Evolutionary conservation across 2,329 filamentous ascomycete genomes (phyloP).

Genomic region (Sarocladiaceae sp.): DNA sequence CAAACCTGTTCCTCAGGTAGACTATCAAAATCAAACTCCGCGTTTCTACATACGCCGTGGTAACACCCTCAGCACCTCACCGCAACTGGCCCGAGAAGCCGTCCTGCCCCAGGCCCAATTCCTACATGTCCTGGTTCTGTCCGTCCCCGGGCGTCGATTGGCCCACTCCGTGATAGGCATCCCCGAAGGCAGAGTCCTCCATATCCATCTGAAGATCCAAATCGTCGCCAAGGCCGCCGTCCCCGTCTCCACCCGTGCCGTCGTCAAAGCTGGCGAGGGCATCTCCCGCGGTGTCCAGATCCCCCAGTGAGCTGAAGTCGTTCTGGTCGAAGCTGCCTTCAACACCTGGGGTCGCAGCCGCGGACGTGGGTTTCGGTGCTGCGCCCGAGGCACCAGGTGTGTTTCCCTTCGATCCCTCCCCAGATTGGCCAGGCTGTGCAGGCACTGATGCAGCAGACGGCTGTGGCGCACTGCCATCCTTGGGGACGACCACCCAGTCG

Average conservation of each 20-base stretch:
- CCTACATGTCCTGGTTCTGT: conserved; percentile 24
- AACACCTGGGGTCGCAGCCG: conserved; percentile 37
- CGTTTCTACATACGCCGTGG: background rate
- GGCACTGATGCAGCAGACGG: conserved; percentile 16
- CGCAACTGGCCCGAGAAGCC: background rate
- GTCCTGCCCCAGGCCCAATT: background rate
- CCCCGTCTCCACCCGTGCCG: conserved; percentile 42
- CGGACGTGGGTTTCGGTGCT: conserved; percentile 32
- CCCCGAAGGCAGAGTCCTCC: conserved; percentile 76
- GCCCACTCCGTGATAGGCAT: conserved; percentile 67
- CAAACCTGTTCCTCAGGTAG: too few relatives aligned
- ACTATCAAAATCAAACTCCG: too few relatives aligned
- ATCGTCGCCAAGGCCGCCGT: conserved; percentile 46
- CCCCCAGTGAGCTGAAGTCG: conserved; percentile 58
- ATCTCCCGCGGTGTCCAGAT: conserved; percentile 66
- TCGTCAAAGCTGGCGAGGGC: conserved; percentile 59
- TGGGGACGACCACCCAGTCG: conserved; percentile 72
- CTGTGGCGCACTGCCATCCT: conserved; percentile 41
- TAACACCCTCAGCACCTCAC: background rate
- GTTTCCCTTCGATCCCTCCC: background rate
- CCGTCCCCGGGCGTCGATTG: conserved; percentile 25
- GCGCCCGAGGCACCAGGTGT: conserved; percentile 18
- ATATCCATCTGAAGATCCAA: conserved; percentile 60
- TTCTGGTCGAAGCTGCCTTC: conserved; percentile 44
- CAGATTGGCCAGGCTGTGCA: conserved; percentile 13